Evolutionary conservation across 208 protist genomes (phyloP).

Genomic region (Crithidia brevicula): DNA sequence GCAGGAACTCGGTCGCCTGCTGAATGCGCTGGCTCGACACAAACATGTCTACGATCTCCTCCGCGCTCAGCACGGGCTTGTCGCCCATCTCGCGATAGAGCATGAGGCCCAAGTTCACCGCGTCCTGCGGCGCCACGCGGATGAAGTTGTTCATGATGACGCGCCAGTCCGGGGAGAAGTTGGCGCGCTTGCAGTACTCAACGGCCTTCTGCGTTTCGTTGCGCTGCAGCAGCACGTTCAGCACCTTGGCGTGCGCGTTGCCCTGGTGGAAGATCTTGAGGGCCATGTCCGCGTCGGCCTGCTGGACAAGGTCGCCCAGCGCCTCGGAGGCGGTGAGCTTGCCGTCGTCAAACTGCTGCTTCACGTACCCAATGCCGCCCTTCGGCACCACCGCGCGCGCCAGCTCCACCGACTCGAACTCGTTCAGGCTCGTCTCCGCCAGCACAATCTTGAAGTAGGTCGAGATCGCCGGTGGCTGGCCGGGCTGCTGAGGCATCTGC

Average conservation of each 20-base stretch:
- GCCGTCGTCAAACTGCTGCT: conserved; percentile 98
- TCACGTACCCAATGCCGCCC: conserved; percentile 90
- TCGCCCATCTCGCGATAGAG: conserved; percentile 87
- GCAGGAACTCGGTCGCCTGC: conserved; percentile 97
- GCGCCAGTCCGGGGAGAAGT: conserved; percentile 97
- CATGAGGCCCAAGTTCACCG: conserved; percentile 92
- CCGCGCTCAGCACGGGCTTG: conserved; percentile 77
- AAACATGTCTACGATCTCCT: conserved; percentile 97
- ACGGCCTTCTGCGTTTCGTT: conserved; percentile 98
- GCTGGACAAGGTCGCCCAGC: conserved; percentile 97
- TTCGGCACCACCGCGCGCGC: conserved; percentile 95
- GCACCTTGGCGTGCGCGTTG: conserved; percentile 94
- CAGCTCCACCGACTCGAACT: conserved; percentile 98
- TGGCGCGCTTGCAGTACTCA: conserved; percentile 97
- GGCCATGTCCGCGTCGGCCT: conserved; percentile 91
- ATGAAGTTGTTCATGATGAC: conserved; percentile 95
- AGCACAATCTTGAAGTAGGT: conserved; percentile 98
- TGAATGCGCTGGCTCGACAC: conserved; percentile 95
- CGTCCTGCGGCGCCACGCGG: conserved; percentile 91
- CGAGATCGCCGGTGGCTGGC: conserved; percentile 95
- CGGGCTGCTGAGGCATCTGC: conserved; percentile 61
- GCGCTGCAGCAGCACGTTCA: conserved; percentile 94
- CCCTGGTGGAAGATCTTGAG: conserved; percentile 98
- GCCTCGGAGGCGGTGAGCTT: conserved; percentile 99
- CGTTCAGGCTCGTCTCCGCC: conserved; percentile 97